Percentiles rank a stretch among this genome's conserved stretches.
Conservation (phyloP, 108 stramenopile genomes). For the Chaetoceros muelleri region DNA sequence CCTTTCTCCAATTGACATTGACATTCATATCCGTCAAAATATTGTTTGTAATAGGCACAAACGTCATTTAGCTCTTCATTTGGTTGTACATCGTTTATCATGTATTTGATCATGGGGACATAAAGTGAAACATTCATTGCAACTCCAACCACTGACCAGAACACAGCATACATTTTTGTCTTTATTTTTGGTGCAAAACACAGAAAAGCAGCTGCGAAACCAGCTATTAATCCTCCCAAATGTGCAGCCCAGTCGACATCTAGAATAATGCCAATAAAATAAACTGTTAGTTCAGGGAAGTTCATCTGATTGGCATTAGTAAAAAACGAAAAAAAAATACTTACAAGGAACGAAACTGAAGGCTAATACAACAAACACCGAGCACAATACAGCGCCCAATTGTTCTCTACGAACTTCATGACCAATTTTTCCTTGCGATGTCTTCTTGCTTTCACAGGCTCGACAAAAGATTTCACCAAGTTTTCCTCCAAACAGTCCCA, state of each 20-base stretch:
- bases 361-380: constrained; percentile 46
- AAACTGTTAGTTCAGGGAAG: neutral
- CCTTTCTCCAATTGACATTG: constrained; percentile 35
- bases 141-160: constrained; percentile 52
- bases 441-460: constrained; percentile 39
- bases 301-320: neutral
- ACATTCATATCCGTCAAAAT: constrained; percentile 74
- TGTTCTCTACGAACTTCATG: constrained; percentile 62
- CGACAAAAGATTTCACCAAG: constrained; percentile 57
- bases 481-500: constrained; percentile 82
- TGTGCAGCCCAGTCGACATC: constrained; percentile 80
- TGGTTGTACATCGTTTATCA: constrained; percentile 48
- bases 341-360: constrained; percentile 47
- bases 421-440: constrained; percentile 35
- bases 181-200: constrained; percentile 42
- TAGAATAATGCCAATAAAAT: constrained; percentile 17
- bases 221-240: constrained; percentile 61
- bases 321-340: constrained; percentile 9
- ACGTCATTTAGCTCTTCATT: constrained; percentile 64
- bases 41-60: constrained; percentile 71
- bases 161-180: constrained; percentile 22
- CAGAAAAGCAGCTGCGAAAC: constrained; percentile 50
- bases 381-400: constrained; percentile 42
- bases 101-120: constrained; percentile 24
- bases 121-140: constrained; percentile 33